Conservation (phyloP, 495 filamentous ascomycete species). For the Elaphomyces granulatus region DNA sequence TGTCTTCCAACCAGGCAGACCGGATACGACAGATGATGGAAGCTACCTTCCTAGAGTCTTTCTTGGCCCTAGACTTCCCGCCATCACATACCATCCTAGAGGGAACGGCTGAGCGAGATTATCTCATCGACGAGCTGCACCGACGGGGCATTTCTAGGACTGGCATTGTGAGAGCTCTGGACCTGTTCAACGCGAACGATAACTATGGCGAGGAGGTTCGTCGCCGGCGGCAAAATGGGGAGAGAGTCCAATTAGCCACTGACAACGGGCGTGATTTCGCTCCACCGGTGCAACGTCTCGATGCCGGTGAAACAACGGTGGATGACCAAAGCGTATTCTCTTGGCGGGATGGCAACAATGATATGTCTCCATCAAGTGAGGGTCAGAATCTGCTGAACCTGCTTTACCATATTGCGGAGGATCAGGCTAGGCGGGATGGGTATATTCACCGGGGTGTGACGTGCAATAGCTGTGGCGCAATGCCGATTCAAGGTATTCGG, state of each 20-base stretch:
- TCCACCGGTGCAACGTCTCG: slow-evolving; percentile 28
- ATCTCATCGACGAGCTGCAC: slow-evolving; percentile 29
- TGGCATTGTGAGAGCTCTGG: slow-evolving; percentile 28
- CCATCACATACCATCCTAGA: slow-evolving; percentile 23
- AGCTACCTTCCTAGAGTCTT: slow-evolving; percentile 34
- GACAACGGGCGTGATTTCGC: slow-evolving; percentile 33
- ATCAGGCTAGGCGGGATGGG: slow-evolving; percentile 66
- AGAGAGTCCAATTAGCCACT: slow-evolving; percentile 29
- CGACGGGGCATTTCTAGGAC: slow-evolving; percentile 28
- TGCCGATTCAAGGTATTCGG: slow-evolving; percentile 81
- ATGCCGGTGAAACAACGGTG: slow-evolving; percentile 40
- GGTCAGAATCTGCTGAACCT: slow-evolving; percentile 60
- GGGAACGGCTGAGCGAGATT: slow-evolving; percentile 20
- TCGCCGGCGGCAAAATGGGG: slow-evolving; percentile 28
- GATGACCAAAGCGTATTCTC: slow-evolving; percentile 48
- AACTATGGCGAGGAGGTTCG: slow-evolving; percentile 33
- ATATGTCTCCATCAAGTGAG: slow-evolving; percentile 42
- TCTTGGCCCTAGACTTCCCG: slow-evolving; percentile 34
- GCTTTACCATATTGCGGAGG: slow-evolving; percentile 66
- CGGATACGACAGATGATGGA: slow-evolving; percentile 38
- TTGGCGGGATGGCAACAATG: slow-evolving; percentile 38
- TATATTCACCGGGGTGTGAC: slow-evolving; percentile 90
- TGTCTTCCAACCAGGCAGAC: slow-evolving; percentile 28
- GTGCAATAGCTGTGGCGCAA: slow-evolving; percentile 73
- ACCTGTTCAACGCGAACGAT: slow-evolving; percentile 27